phyloP scores from a whole-genome alignment of 495 filamentous ascomycete genomes.

The Aspergillus hancockii region DNA sequence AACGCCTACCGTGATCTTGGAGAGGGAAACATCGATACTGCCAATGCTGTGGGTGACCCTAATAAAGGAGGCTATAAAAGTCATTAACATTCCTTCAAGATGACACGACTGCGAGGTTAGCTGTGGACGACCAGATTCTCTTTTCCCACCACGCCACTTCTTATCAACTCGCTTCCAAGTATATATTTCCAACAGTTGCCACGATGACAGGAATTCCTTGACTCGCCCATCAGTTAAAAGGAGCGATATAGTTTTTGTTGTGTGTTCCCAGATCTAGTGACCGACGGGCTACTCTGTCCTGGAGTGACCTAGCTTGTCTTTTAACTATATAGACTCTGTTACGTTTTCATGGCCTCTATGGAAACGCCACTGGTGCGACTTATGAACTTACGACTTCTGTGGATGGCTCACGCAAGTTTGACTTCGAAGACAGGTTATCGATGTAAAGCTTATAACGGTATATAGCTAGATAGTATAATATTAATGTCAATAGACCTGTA shows the following conservation, averaged over 20 bases:
- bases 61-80: slow-evolving; percentile 20
- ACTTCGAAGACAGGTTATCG: slow-evolving; percentile 6
- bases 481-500: slow-evolving; percentile 20
- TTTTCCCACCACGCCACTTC: background rate
- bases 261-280: too few species aligned
- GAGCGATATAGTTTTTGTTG: background rate
- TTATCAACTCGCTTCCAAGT: background rate
- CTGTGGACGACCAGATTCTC: background rate
- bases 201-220: background rate
- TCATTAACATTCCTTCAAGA: slow-evolving; percentile 13
- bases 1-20: slow-evolving; percentile 42
- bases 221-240: background rate
- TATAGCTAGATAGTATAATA: slow-evolving; percentile 18
- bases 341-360: slow-evolving; percentile 20
- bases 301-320: background rate
- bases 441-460: slow-evolving; percentile 7
- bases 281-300: too few species aligned
- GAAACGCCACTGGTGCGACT: slow-evolving; percentile 16
- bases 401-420: slow-evolving; percentile 15
- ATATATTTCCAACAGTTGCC: background rate
- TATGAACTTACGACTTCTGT: slow-evolving; percentile 24
- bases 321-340: slow-evolving; percentile 4
- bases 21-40: slow-evolving; percentile 7
- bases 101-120: background rate
- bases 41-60: slow-evolving; percentile 13